Evolutionary conservation across 2,329 filamentous ascomycete species (phyloP).

Genomic region (Ophiosphaerella korrae): DNA sequence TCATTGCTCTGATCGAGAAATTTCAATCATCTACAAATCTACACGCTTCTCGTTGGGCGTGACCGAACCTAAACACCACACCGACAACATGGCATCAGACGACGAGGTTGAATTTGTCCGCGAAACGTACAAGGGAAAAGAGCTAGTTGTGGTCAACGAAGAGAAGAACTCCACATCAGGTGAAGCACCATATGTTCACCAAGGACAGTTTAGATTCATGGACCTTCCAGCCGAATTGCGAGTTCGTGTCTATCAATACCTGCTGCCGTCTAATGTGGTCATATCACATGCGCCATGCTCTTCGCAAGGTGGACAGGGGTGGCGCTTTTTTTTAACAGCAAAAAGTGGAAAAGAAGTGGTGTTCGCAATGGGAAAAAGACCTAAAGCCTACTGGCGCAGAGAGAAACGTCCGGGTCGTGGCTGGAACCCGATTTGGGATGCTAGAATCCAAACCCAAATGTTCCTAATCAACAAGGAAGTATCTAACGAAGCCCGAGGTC

Average conservation of each 20-base stretch:
- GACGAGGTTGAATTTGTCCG: conserved; percentile 1
- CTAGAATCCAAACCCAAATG: conserved; percentile 7
- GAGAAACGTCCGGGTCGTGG: too few species aligned
- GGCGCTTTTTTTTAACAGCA: neutral
- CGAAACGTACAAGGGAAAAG: conserved; percentile 3
- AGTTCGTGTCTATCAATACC: conserved; percentile 13
- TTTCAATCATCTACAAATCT: too few species aligned
- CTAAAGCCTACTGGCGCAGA: too few species aligned
- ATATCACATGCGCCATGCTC: neutral
- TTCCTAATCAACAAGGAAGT: conserved; percentile 23
- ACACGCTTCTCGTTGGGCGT: too few species aligned
- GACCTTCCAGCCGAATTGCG: conserved; percentile 24
- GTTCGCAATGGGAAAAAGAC: neutral
- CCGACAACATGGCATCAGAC: neutral
- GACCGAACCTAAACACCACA: neutral
- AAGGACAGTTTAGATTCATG: conserved; percentile 15
- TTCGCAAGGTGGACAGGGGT: neutral
- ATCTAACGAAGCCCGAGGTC: conserved; percentile 22
- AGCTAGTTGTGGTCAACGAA: neutral
- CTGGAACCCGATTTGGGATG: too few species aligned
- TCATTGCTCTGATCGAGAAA: too few species aligned
- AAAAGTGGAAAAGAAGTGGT: neutral
- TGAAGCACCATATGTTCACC: neutral
- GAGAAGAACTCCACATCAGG: neutral
- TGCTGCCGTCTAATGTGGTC: conserved; percentile 13